Conservation (phyloP, 208 protist species). For the Crithidia mellificae region DNA sequence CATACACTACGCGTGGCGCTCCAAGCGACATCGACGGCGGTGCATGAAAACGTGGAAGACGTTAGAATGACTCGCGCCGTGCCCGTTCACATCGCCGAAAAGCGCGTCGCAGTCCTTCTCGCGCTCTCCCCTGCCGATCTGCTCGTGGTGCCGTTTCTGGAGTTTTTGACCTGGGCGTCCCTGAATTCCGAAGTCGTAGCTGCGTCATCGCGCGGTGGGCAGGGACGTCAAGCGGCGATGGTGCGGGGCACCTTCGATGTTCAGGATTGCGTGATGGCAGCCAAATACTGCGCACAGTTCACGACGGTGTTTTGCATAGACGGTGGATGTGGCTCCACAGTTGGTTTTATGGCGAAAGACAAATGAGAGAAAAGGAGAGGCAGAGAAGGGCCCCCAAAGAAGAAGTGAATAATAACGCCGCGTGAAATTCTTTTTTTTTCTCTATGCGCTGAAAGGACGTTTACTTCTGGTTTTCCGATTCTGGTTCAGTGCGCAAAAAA, state of each 20-base stretch:
- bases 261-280: constrained; percentile 17
- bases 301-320: constrained; percentile 18
- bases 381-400: background rate
- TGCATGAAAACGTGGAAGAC: background rate
- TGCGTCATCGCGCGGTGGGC: constrained; percentile 1
- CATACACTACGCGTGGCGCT: background rate
- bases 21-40: background rate
- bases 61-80: background rate
- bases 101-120: constrained; percentile 1
- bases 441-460: no score
- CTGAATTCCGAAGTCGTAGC: constrained; percentile 25
- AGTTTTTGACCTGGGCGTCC: constrained; percentile 31
- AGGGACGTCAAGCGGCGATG: constrained; percentile 1
- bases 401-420: no score
- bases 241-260: background rate
- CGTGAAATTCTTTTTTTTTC: no score
- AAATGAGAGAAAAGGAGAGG: background rate
- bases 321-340: constrained; percentile 18
- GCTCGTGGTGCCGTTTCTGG: constrained; percentile 18
- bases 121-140: constrained; percentile 15
- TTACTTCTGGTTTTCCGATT: no score
- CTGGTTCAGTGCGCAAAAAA: no score
- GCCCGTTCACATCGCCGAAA: background rate
- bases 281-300: constrained; percentile 32
- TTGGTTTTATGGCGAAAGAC: constrained; percentile 8